Evolutionary conservation across 139 green algal genomes (phyloP), one percentile per base, ranked within the genome.

Genomic region (Chlamydomonas sphaeroides): DNA sequence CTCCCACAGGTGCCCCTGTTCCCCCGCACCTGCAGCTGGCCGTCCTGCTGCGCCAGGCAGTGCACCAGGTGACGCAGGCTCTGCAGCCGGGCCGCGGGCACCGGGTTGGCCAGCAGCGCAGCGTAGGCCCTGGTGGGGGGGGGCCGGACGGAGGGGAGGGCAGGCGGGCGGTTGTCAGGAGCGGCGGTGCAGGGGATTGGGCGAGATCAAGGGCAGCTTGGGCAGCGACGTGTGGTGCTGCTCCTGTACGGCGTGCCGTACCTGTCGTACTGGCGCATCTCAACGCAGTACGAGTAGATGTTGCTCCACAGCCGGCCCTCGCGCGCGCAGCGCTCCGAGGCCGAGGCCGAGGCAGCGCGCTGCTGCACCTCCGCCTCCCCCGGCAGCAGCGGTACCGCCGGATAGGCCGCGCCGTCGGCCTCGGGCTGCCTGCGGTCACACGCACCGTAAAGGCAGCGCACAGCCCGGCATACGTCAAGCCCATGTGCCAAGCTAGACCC

Each of bases 291-390:
- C 25, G 74, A 80, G 59, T 91, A 91, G 1, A 91, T 63, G 67
- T 87, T 86, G 66, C 67, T 79, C 90, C 90, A 93, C 39, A 93
- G 77, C 49, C 76, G 73, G 45, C 71, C 88, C 67, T 89, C 78
- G 8, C 84, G 70, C 26, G 49, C 35, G 3, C 62, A 33, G 4
- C 71, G 35, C 21, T 39, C 59, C 28, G 39, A 21, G 3, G 39
- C 79, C 7, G 33, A 39, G 7, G 53, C 79, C 1, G 53, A 17
- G 10, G 79, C 67, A 38, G 77, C 77, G 11, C 18, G 32, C 36
- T 3, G 26, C 26, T 53, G 26, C 56, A 79, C 21, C 15, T 11
- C 3, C 26, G 41, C 72, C 56, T 79, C 72, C 2, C 63, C 75
- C 23, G 62, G 75, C 32, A 82, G 75, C 32, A 82, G 45, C 11